Evolutionary conservation across 495 filamentous ascomycete genomes (phyloP), one percentile per base, ranked within the genome.

Genomic region (Rhypophila decipiens): DNA sequence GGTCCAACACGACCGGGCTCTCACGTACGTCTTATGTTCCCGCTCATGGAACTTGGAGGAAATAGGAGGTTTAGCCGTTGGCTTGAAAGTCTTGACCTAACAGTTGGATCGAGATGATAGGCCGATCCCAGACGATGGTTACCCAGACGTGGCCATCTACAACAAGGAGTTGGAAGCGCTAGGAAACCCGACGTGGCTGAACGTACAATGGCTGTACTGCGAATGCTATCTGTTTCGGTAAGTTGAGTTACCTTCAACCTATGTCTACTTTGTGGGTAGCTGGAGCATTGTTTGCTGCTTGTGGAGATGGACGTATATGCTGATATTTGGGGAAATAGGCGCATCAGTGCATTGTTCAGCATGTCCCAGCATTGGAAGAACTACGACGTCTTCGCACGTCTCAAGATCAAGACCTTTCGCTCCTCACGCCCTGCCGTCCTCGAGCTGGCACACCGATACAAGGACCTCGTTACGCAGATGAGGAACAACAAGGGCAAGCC

Each of bases 181-280:
- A 13, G 87, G 85, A 36, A 75, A 73, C 45, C 82, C 85, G 0
- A 82, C 75, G 24, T 98, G 93, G 93, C 85, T 87, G 63, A 72
- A 85, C 44, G 81, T 82, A 5, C 70, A 89, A 2, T 98, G 93
- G 93, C 78, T 97, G 8, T 98, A 77, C 65, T 71, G 82, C 19
- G 93, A 98, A 71, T 97, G 93, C 71, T 98, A 97, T 59, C 76
- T 98, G 17, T 96, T 95, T 79, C 77, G 81, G 84, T 83, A 63
- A 8, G 61, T 44, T 15, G 36, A 22, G 42, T 33, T 18, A 34
- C 24, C 12, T 19, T 2, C 37, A 19, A 0, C 19, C 5, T 2
- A n/a, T 10, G 2, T 22, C 0, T 3, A 2, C 18, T 4, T 4
- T 12, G 1, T 35, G 1, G n/a, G n/a, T n/a, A n/a, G n/a, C n/a